Conservation (phyloP, 2,329 filamentous ascomycete species). For the Neofusicoccum ribis region DNA sequence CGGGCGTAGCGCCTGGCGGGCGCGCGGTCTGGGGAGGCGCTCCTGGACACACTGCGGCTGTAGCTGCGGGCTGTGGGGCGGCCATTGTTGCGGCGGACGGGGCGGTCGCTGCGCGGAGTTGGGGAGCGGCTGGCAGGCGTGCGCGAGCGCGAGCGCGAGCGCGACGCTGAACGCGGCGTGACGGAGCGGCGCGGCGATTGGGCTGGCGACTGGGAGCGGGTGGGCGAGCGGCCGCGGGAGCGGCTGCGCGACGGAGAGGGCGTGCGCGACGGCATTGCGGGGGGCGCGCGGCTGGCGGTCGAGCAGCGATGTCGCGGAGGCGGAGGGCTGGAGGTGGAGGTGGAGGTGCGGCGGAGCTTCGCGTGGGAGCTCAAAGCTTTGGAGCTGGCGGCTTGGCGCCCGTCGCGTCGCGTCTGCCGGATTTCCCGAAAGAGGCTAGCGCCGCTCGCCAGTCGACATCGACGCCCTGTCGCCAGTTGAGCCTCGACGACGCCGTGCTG, state of each 20-base stretch:
- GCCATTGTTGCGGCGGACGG: constrained; percentile 34
- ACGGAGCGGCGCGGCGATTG: constrained; percentile 38
- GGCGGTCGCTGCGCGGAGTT: constrained; percentile 21
- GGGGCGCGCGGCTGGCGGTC: not conserved
- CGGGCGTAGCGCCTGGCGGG: constrained; percentile 13
- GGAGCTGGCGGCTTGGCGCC: not conserved
- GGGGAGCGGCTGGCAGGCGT: constrained; percentile 26
- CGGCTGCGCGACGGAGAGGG: constrained; percentile 31
- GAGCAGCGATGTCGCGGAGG: not conserved
- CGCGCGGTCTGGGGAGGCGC: constrained; percentile 18
- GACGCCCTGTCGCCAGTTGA: no score
- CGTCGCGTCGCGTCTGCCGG: no score
- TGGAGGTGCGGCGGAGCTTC: not conserved
- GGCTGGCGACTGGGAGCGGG: constrained; percentile 27
- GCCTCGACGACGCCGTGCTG: no score
- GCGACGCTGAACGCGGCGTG: constrained; percentile 39
- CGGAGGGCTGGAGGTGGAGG: not conserved
- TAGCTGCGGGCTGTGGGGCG: constrained; percentile 30
- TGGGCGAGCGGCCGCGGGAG: constrained; percentile 44
- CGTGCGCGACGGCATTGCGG: constrained; percentile 13
- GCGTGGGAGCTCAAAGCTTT: constrained; percentile 6
- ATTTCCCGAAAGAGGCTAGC: no score
- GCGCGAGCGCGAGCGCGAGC: constrained; percentile 26
- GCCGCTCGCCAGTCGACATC: no score
- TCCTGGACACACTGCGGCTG: constrained; percentile 29